Conservation (phyloP, 306 rosid species). For the Cicer bijugum region DNA sequence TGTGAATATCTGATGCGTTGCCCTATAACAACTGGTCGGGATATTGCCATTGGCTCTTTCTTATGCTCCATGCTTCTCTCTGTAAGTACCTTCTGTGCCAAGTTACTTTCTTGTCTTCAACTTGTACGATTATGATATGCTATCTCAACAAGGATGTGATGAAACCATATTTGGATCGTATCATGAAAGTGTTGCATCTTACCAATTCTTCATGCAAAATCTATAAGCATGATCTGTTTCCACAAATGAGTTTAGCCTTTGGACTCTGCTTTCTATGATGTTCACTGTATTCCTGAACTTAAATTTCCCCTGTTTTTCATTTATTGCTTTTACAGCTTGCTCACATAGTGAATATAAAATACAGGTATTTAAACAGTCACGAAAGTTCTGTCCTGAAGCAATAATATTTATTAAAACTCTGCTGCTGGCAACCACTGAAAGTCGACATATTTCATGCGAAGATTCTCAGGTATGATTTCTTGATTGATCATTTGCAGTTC, state of each 20-base stretch:
- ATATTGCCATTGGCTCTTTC: conserved; percentile 81
- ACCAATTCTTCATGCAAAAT: conserved; percentile 24
- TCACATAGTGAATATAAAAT: conserved; percentile 43
- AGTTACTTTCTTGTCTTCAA: conserved; percentile 16
- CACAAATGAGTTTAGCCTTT: conserved; percentile 23
- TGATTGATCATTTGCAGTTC: conserved; percentile 31
- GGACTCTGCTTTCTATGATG: conserved; percentile 13
- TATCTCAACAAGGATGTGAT: conserved; percentile 21
- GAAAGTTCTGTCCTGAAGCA: conserved; percentile 88
- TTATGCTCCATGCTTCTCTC: conserved; percentile 84
- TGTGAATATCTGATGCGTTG: conserved; percentile 92
- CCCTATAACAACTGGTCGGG: conserved; percentile 73
- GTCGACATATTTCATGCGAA: conserved; percentile 47
- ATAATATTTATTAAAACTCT: conserved; percentile 65
- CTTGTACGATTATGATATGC: conserved; percentile 10
- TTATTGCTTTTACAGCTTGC: conserved; percentile 37
- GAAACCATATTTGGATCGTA: conserved; percentile 30
- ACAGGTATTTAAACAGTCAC: conserved; percentile 74
- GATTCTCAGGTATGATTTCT: conserved; percentile 65
- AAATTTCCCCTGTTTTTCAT: conserved; percentile 12
- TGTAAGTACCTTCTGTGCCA: conserved; percentile 55
- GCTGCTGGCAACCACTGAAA: conserved; percentile 63
- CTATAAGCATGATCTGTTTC: conserved; percentile 19
- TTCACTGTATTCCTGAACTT: conserved; percentile 23
- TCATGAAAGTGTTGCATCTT: conserved; percentile 6